A percentile compares a stretch with the other conserved stretches of the same genome.
phyloP scores from a whole-genome alignment of 192 early-diverging fungal genomes.

The Pecoramyces ruminantium region DNA sequence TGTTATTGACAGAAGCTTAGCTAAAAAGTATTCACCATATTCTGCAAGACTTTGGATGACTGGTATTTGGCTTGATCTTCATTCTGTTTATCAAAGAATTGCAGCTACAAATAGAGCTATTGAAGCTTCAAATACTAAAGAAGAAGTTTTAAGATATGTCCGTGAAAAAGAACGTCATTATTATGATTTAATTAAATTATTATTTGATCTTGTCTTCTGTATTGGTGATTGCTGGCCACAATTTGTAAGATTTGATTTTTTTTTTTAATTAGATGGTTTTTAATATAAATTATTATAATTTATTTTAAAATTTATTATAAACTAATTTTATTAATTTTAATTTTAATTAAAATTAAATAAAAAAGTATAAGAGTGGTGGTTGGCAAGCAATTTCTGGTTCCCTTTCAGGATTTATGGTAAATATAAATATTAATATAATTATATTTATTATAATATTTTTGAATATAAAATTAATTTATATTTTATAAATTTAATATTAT shows the following conservation, averaged over 20 bases:
- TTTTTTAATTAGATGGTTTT: too few species aligned
- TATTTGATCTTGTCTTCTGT: not conserved
- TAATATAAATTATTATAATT: too few species aligned
- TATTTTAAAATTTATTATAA: too few species aligned
- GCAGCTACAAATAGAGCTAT: not conserved
- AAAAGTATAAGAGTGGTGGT: not conserved
- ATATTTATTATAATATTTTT: too few species aligned
- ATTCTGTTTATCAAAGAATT: conserved; percentile 2
- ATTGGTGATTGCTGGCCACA: not conserved
- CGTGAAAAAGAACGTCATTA: not conserved
- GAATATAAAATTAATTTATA: too few species aligned
- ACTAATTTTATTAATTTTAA: too few species aligned
- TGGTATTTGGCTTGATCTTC: conserved; percentile 46
- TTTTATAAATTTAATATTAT: too few species aligned
- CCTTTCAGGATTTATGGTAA: not conserved
- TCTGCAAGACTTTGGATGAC: conserved; percentile 55
- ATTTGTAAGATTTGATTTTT: not conserved
- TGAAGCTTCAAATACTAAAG: not conserved
- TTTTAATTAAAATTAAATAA: too few species aligned
- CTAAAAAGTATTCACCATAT: conserved; percentile 32
- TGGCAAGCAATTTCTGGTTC: not conserved
- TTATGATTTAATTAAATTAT: not conserved
- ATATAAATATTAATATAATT: too few species aligned
- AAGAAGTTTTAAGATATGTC: not conserved
- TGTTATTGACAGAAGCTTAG: conserved; percentile 24